Conservation (phyloP, 2,329 filamentous ascomycete species). For the Metarhizium robertsii region DNA sequence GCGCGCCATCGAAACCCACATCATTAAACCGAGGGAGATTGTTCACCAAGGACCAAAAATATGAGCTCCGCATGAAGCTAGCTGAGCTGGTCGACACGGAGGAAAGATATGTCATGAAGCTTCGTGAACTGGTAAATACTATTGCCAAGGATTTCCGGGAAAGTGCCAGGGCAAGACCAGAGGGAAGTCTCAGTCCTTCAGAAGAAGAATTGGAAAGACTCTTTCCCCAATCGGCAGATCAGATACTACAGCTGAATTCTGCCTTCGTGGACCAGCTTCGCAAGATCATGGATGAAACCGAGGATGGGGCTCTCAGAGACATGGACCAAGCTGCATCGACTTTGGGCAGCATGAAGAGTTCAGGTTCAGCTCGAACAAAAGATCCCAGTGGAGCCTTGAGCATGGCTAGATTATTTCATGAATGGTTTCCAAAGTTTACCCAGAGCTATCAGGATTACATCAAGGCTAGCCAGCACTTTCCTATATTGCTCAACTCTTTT, state of each 20-base stretch:
- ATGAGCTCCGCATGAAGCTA: slow-evolving; percentile 79
- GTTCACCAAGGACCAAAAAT: slow-evolving; percentile 74
- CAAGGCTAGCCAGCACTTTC: slow-evolving; percentile 78
- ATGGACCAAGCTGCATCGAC: slow-evolving; percentile 50
- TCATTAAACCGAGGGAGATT: slow-evolving; percentile 68
- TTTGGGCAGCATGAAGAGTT: slow-evolving; percentile 32
- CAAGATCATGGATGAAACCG: slow-evolving; percentile 70
- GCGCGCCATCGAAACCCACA: slow-evolving; percentile 79
- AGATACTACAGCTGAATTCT: slow-evolving; percentile 74
- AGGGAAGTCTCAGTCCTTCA: slow-evolving; percentile 60
- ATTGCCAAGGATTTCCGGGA: slow-evolving; percentile 73
- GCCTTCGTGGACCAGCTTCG: slow-evolving; percentile 71
- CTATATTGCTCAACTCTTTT: slow-evolving; percentile 69
- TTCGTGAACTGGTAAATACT: slow-evolving; percentile 72
- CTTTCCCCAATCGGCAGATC: slow-evolving; percentile 72
- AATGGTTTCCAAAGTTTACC: slow-evolving; percentile 90
- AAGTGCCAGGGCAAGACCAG: slow-evolving; percentile 49
- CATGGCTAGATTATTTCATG: slow-evolving; percentile 72
- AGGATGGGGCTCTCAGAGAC: slow-evolving; percentile 69
- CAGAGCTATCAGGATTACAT: slow-evolving; percentile 92
- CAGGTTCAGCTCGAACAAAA: slow-evolving; percentile 37
- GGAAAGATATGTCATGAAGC: slow-evolving; percentile 82
- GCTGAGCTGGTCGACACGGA: slow-evolving; percentile 88
- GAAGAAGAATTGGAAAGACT: slow-evolving; percentile 64
- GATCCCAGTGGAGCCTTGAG: slow-evolving; percentile 71